A percentile compares a stretch with the other conserved stretches of the same genome.
These are phyloP conservation scores for Claviceps maximensis DNA, from an alignment of 2,329 filamentous ascomycete species.

Conservation along the genomic window DNA sequence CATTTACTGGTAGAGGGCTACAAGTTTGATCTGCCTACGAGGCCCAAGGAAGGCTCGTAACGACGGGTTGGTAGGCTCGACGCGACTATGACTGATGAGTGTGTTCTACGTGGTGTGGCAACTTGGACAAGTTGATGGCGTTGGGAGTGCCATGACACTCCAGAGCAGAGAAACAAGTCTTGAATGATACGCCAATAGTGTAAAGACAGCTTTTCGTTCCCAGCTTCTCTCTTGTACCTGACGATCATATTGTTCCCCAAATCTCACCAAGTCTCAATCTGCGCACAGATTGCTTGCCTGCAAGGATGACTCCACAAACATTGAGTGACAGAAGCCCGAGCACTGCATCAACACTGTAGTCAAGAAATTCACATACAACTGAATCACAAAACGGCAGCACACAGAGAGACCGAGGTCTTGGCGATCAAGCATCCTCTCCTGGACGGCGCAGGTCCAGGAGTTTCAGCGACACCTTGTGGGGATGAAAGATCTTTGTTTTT, in stretches of 20 bases:
- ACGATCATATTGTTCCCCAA: background rate
- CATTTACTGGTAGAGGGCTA: conserved; percentile 40
- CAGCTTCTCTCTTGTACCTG: background rate
- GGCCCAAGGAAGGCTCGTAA: conserved; percentile 2
- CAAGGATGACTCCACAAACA: background rate
- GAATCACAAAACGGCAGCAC: background rate
- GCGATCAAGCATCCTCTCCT: conserved; percentile 86
- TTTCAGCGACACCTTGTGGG: conserved; percentile 84
- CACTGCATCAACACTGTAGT: background rate
- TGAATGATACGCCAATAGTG: background rate
- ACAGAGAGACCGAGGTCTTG: conserved; percentile 28
- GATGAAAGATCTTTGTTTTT: conserved; percentile 41
- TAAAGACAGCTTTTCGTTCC: background rate
- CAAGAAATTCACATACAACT: background rate
- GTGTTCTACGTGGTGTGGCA: background rate
- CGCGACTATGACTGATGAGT: background rate
- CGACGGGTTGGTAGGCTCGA: background rate
- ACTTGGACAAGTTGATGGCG: background rate
- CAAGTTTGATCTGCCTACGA: conserved; percentile 22
- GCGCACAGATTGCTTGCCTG: background rate
- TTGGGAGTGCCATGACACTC: background rate
- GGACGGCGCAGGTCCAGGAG: conserved; percentile 30
- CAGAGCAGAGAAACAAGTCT: background rate
- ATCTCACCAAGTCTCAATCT: background rate
- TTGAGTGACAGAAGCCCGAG: background rate